phyloP scores from a whole-genome alignment of 2,329 filamentous ascomycete species.

The Botryotinia narcissicola region DNA sequence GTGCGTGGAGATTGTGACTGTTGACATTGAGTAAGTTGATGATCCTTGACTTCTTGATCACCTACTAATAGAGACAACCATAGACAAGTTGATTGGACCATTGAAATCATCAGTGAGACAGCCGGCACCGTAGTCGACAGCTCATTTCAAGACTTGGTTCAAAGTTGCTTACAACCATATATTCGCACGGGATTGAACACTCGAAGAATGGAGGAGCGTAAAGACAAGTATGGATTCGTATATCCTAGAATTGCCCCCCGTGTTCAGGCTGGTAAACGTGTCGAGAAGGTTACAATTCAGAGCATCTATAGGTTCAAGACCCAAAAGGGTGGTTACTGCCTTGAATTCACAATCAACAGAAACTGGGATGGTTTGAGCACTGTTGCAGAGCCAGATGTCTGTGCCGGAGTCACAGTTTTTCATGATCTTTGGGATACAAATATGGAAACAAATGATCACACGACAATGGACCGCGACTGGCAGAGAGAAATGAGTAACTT shows the following conservation, averaged over 20 bases:
- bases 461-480: constrained; percentile 29
- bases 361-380: constrained; percentile 31
- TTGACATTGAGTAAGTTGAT: constrained; percentile 30
- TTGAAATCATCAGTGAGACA: constrained; percentile 37
- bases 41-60: neutral
- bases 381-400: constrained; percentile 27
- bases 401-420: constrained; percentile 34
- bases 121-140: constrained; percentile 26
- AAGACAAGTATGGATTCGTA: constrained; percentile 29
- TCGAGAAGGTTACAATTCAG: constrained; percentile 29
- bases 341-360: constrained; percentile 37
- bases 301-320: constrained; percentile 33
- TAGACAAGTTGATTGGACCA: constrained; percentile 36
- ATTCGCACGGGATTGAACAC: neutral
- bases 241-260: constrained; percentile 31
- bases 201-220: constrained; percentile 13
- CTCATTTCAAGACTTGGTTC: constrained; percentile 26
- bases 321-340: constrained; percentile 28
- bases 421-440: constrained; percentile 35
- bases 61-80: neutral
- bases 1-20: constrained; percentile 31
- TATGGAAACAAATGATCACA: constrained; percentile 32
- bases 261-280: constrained; percentile 20
- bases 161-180: constrained; percentile 25
- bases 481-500: constrained; percentile 27